These are phyloP conservation scores for Paramecium bursaria DNA, from an alignment of 73 alveolate species.

Conservation along the genomic window DNA sequence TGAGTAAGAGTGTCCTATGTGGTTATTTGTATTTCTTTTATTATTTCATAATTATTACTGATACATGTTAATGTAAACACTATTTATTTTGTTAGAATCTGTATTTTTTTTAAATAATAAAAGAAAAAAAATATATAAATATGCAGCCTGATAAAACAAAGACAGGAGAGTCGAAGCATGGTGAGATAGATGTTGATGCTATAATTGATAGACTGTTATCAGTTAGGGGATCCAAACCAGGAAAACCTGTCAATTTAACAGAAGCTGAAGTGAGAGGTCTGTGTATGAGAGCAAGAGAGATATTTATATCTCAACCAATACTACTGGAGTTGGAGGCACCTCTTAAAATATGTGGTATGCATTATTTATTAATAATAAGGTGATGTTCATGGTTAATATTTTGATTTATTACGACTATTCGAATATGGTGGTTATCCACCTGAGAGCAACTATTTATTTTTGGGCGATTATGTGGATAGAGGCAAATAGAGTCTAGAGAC, in stretches of 20 bases:
- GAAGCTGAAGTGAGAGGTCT: conserved; percentile 91
- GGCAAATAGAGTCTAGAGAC: conserved; percentile 94
- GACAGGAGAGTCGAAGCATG: conserved; percentile 69
- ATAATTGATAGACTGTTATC: conserved; percentile 87
- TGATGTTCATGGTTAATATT: conserved; percentile 97
- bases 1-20: no score
- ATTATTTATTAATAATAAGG: conserved; percentile 69
- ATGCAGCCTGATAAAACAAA: not conserved
- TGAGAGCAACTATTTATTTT: conserved; percentile 94
- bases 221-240: conserved; percentile 95
- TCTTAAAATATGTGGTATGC: conserved; percentile 70
- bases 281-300: conserved; percentile 87
- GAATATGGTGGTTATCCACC: conserved; percentile 99
- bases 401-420: conserved; percentile 90
- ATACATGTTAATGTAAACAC: no score
- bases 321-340: conserved; percentile 92
- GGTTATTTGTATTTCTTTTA: no score
- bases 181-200: conserved; percentile 87
- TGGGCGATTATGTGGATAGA: conserved; percentile 98
- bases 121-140: no score
- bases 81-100: no score
- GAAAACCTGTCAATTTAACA: conserved; percentile 87
- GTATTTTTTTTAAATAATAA: no score
- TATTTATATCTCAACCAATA: conserved; percentile 85
- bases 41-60: no score